Conservation (phyloP, 306 rosid genomes). For the Corylus americana region DNA sequence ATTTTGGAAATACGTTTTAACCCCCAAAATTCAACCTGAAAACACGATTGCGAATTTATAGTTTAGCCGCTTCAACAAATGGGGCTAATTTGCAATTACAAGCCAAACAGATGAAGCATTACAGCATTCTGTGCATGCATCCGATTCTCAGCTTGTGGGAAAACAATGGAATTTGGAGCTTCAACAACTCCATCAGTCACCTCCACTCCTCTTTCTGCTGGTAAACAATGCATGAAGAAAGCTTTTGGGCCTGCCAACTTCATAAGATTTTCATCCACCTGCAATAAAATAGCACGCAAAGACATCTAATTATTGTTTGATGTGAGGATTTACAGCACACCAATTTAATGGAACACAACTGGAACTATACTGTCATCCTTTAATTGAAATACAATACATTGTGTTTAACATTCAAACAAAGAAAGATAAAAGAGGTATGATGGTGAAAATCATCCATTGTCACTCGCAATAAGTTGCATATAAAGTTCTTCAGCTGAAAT, state of each 20-base stretch:
- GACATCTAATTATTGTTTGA: constrained; percentile 1
- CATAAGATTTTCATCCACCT: constrained; percentile 80
- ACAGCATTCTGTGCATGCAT: constrained; percentile 96
- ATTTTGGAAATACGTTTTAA: too few relatives aligned
- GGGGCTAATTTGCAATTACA: constrained; percentile 24
- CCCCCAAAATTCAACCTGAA: not conserved
- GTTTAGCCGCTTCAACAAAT: not conserved
- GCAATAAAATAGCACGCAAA: constrained; percentile 14
- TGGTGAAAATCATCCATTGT: not conserved
- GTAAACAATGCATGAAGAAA: constrained; percentile 92
- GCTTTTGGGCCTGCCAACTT: constrained; percentile 81
- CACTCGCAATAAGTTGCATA: not conserved
- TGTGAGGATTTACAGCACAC: not conserved
- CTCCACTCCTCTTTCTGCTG: constrained; percentile 97
- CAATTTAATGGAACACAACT: not conserved
- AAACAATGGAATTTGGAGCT: constrained; percentile 88
- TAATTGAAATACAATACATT: not conserved
- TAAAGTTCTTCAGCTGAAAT: not conserved
- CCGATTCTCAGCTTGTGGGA: constrained; percentile 96
- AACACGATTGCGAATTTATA: not conserved
- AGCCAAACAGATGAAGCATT: constrained; percentile 87
- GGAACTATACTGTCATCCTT: not conserved
- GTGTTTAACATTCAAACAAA: not conserved
- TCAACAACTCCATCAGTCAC: constrained; percentile 87
- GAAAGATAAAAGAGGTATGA: not conserved